Percentiles rank a stretch among this genome's conserved stretches.
These are phyloP conservation scores for Cynara cardunculus DNA, from an alignment of 129 eudicot genomes.

Conservation along the genomic window DNA sequence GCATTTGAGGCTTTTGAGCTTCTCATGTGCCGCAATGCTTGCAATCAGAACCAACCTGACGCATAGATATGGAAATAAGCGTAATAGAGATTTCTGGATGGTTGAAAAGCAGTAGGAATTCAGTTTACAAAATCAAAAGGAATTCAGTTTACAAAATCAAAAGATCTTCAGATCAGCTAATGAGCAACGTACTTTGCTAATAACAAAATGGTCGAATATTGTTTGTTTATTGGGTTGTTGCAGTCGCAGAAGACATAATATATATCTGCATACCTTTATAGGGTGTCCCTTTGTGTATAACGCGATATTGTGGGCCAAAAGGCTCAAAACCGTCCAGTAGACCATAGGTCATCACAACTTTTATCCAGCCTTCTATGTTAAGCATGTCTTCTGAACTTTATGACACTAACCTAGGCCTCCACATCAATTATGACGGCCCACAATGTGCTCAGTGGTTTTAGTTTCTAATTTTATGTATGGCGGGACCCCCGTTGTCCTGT, in stretches of 20 bases:
- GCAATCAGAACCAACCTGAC: neutral
- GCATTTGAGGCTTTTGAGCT: slow-evolving; percentile 1
- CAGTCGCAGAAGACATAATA: too few species aligned
- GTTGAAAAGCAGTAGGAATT: neutral
- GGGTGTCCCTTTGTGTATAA: too few species aligned
- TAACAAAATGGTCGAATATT: neutral
- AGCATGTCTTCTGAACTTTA: too few species aligned
- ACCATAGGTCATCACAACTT: too few species aligned
- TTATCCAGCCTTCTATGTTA: too few species aligned
- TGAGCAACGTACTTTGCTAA: neutral
- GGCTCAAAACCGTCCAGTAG: too few species aligned
- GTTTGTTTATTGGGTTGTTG: neutral
- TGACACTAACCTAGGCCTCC: too few species aligned
- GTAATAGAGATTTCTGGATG: neutral
- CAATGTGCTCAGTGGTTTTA: neutral
- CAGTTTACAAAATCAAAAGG: neutral
- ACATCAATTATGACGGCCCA: too few species aligned
- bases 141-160: neutral
- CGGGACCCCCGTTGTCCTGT: neutral
- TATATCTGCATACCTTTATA: too few species aligned
- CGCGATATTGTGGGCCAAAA: too few species aligned
- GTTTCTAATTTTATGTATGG: too few species aligned
- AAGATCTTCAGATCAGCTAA: neutral
- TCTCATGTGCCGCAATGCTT: neutral
- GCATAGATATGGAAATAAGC: neutral